These are phyloP conservation scores for Fusarium metavorans DNA, from an alignment of 2,329 filamentous ascomycete species.

Conservation along the genomic window DNA sequence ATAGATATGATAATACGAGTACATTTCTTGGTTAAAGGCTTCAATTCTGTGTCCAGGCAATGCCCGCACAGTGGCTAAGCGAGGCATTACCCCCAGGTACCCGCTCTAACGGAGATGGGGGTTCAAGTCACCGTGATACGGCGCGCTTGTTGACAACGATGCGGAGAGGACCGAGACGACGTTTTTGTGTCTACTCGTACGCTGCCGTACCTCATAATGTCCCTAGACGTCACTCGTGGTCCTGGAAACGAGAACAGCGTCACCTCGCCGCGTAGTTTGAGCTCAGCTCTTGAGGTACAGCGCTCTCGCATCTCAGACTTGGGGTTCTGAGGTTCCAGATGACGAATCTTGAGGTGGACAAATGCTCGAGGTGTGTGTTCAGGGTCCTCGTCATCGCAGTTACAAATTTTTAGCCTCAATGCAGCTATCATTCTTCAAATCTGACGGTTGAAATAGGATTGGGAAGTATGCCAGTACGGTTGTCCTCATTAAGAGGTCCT, in stretches of 20 bases:
- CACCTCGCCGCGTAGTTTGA: conserved; percentile 10
- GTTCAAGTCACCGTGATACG: background rate
- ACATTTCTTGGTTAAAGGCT: conserved; percentile 1
- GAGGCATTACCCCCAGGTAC: no score
- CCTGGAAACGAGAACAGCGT: background rate
- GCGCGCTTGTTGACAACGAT: background rate
- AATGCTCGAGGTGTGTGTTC: conserved; percentile 10
- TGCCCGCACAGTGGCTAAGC: background rate
- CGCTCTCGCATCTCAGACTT: conserved; percentile 24
- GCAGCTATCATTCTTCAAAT: no score
- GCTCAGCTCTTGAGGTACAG: background rate
- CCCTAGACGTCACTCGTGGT: background rate
- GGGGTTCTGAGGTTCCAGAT: conserved; percentile 1
- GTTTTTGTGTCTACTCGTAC: background rate
- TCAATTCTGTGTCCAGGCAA: background rate
- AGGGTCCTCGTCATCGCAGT: background rate
- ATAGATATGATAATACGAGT: conserved; percentile 40
- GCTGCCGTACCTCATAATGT: no score
- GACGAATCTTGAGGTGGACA: conserved; percentile 3
- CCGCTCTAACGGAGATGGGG: no score
- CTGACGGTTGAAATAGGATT: no score
- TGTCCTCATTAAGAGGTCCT: no score
- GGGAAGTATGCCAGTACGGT: no score
- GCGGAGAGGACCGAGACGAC: background rate
- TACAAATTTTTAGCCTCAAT: no score